A percentile compares a stretch with the other conserved stretches of the same genome.
phyloP scores from a whole-genome alignment of 1,284 basidiomycete species.

The Leccinum laetum region DNA sequence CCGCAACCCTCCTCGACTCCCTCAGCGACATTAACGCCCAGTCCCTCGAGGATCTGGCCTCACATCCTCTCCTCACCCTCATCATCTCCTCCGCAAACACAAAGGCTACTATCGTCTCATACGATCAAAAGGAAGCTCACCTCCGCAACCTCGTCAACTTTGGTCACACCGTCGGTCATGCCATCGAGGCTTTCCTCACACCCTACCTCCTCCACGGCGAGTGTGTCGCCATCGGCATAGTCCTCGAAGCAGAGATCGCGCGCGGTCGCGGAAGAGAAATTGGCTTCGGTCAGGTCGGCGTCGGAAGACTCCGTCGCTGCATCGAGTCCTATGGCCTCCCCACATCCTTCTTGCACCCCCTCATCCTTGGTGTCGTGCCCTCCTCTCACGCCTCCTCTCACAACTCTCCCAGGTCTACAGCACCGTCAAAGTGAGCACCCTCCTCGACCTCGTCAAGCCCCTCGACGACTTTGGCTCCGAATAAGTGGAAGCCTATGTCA shows the following conservation, averaged over 20 bases:
- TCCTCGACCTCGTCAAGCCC: no score
- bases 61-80: conserved; percentile 78
- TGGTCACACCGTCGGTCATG: conserved; percentile 95
- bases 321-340: conserved; percentile 89
- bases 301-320: conserved; percentile 83
- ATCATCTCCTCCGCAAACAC: conserved; percentile 89
- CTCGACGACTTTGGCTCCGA: no score
- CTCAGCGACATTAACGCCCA: conserved; percentile 66
- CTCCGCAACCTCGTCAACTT: conserved; percentile 97
- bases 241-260: conserved; percentile 91
- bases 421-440: no score
- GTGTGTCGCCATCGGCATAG: conserved; percentile 92
- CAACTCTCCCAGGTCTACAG: no score
- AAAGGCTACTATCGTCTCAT: conserved; percentile 91
- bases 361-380: conserved; percentile 21
- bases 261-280: conserved; percentile 67
- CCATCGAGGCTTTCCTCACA: conserved; percentile 92
- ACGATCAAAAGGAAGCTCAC: conserved; percentile 94
- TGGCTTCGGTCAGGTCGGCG: conserved; percentile 83
- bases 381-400: no score
- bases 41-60: conserved; percentile 67
- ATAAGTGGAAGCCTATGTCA: no score
- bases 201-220: conserved; percentile 93
- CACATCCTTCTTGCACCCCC: conserved; percentile 73
- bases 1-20: conserved; percentile 68